Base-by-base conservation (phyloP, 2,329 filamentous ascomycete genomes). In the Rhinocladiella similis region DNA sequence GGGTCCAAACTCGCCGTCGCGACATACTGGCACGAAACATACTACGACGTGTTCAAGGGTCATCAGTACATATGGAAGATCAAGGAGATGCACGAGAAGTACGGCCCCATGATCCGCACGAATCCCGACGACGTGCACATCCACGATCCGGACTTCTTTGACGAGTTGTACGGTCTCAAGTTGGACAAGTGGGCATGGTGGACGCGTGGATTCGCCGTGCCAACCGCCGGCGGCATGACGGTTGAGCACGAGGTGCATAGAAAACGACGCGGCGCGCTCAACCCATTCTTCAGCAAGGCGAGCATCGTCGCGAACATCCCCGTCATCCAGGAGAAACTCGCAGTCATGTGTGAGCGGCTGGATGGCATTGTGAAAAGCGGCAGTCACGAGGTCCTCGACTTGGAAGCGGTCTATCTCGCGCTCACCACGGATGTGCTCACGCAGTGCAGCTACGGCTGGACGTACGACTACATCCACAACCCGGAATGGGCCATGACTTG, bases 241-340 rank as follows among this genome's bases (percentile, higher is more conserved):
- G 65, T 72, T n/a, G 61, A 67, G 6, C 72, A 76, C 54, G 68
- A 75, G 19, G 63, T 70, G 5, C 77, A 80, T 57, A 72, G 74
- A 1, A 64, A 69, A 16, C 72, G 77, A 2, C 72, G 77, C 13
- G 68, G 59, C 3, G 67, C 73, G 1, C 56, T 80, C 47, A 75
- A 70, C 53, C 69, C 67, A 0, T 79, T 76, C 65, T 80, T 79
- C 61, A 77, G 76, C 1, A 70, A 68, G 35, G 66, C 66, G 10
- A 70, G 72, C 6, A 69, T 79, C 18, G 56, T 64, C 5, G 62
- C 62, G 1, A 63, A 77, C 2, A 68, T 73, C 61, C 73, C 61
- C 58, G 70, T 70, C 46, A 71, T 79, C 12, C 60, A 69, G 6
- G 59, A 66, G 1, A 72, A 58, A 20, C 20, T 61, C 16, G 62